phyloP scores from a whole-genome alignment of 1,284 basidiomycete genomes.

The Cryptococcus amylolentus region DNA sequence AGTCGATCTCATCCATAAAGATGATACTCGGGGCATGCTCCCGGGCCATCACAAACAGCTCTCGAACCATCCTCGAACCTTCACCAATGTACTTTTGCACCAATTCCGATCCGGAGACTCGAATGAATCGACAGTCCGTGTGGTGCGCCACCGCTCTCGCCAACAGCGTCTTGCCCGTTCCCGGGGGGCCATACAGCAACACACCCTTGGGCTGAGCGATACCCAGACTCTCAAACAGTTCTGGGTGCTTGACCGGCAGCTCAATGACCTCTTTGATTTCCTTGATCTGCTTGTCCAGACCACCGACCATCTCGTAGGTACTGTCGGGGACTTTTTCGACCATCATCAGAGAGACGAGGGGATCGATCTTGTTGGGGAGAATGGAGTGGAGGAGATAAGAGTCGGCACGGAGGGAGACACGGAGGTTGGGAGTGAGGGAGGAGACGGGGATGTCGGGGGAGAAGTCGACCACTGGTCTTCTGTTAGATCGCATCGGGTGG shows the following conservation, averaged over 20 bases:
- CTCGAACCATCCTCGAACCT: conserved; percentile 92
- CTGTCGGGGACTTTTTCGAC: conserved; percentile 99
- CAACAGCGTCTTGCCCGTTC: conserved; percentile 92
- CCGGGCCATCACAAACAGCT: conserved; percentile 97
- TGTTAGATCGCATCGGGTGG: neutral
- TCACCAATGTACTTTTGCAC: conserved; percentile 99
- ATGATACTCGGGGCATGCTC: conserved; percentile 99
- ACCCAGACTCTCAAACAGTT: conserved; percentile 92
- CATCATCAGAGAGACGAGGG: conserved; percentile 97
- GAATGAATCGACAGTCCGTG: conserved; percentile 97
- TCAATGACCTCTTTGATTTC: conserved; percentile 99
- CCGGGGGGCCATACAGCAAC: conserved; percentile 90
- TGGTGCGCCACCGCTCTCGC: conserved; percentile 95
- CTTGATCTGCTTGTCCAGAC: conserved; percentile 96
- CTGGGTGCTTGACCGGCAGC: conserved; percentile 95
- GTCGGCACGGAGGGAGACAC: conserved; percentile 93
- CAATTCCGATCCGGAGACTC: conserved; percentile 89
- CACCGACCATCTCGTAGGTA: conserved; percentile 99
- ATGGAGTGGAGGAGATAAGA: conserved; percentile 93
- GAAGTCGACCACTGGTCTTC: conserved; percentile 77
- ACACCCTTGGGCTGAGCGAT: conserved; percentile 99
- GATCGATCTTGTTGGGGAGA: conserved; percentile 91
- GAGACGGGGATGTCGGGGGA: conserved; percentile 82
- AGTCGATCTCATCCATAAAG: conserved; percentile 99
- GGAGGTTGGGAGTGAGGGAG: conserved; percentile 77